Conservation (phyloP, 768 basidiomycete genomes). For the Cystoderma amianthinum region DNA sequence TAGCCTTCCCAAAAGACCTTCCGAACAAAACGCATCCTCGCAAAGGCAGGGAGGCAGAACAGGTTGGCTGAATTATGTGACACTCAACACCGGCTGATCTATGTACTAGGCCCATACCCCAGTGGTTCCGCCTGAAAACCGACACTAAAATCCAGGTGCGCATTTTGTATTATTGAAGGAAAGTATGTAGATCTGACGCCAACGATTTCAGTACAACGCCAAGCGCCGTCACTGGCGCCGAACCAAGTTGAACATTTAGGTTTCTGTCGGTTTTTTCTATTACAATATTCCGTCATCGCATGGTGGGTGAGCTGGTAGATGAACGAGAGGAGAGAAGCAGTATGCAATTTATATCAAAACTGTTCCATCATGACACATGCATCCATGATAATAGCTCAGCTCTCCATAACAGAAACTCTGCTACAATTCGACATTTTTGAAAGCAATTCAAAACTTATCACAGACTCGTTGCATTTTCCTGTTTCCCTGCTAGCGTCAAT, state of each 20-base stretch:
- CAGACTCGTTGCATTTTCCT: no score
- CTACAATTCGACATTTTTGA: no score
- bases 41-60: constrained; percentile 95
- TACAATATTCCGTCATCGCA: background rate
- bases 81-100: background rate
- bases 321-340: background rate
- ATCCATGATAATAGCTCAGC: background rate
- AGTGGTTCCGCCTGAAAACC: constrained; percentile 98
- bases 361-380: background rate
- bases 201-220: constrained; percentile 67
- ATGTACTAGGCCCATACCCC: constrained; percentile 79
- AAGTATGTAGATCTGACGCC: constrained; percentile 4
- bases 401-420: background rate
- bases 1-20: constrained; percentile 99
- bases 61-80: constrained; percentile 43
- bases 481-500: no score
- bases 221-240: constrained; percentile 99
- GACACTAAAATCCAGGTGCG: constrained; percentile 90
- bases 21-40: constrained; percentile 94
- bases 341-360: background rate
- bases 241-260: constrained; percentile 96
- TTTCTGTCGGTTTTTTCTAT: background rate
- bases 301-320: background rate
- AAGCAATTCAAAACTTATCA: no score
- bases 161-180: constrained; percentile 1